These are phyloP conservation scores for Chlorella sp. DNA, from an alignment of 139 green algal species.

Conservation along the genomic window DNA sequence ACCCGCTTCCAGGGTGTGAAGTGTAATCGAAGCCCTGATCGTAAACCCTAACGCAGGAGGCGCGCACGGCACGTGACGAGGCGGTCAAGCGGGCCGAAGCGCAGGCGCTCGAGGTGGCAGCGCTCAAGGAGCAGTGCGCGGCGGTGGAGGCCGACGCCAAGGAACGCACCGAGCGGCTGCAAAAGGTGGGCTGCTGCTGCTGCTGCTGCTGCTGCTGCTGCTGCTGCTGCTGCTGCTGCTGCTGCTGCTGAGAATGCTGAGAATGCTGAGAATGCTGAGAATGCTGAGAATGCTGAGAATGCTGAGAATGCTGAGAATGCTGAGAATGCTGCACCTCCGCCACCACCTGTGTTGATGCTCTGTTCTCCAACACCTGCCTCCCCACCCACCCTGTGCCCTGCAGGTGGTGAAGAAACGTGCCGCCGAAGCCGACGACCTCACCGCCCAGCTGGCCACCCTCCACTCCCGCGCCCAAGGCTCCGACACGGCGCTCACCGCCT, in stretches of 20 bases:
- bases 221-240: neutral
- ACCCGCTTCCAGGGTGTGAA: too few species aligned
- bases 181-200: too few species aligned
- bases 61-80: constrained; percentile 1
- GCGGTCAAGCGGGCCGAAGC: constrained; percentile 5
- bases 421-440: constrained; percentile 17
- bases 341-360: too few species aligned
- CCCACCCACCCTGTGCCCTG: too few species aligned
- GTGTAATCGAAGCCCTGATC: too few species aligned
- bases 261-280: neutral
- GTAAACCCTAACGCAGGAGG: too few species aligned
- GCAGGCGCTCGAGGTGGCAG: constrained; percentile 10
- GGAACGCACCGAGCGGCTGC: neutral
- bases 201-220: neutral
- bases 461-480: too few species aligned
- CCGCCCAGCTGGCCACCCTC: constrained; percentile 8
- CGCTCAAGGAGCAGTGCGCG: constrained; percentile 13
- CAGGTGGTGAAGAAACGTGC: constrained; percentile 25
- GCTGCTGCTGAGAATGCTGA: neutral
- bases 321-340: too few species aligned
- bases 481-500: too few species aligned
- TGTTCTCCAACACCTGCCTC: too few species aligned
- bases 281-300: too few species aligned
- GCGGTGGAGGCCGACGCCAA: neutral
- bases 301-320: too few species aligned